A percentile compares a stretch with the other conserved stretches of the same genome.
phyloP scores from a whole-genome alignment of 495 filamentous ascomycete genomes.

The Penicillium odoratum region DNA sequence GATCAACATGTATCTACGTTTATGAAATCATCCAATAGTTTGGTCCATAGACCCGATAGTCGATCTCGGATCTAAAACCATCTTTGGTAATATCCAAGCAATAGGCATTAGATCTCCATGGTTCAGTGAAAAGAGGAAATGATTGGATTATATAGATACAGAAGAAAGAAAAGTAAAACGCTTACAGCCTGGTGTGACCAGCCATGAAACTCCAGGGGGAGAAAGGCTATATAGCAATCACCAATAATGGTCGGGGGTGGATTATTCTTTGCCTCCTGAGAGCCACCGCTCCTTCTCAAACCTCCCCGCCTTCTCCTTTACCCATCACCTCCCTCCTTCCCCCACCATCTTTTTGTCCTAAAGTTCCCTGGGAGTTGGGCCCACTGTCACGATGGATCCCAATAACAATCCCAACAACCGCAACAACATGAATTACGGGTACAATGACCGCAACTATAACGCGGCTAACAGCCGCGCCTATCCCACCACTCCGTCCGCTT shows the following conservation, averaged over 20 bases:
- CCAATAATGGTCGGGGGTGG: constrained; percentile 10
- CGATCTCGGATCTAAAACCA: constrained; percentile 10
- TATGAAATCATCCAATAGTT: constrained; percentile 4
- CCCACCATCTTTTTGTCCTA: constrained; percentile 16
- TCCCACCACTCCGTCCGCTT: constrained; percentile 95
- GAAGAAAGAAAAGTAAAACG: not conserved
- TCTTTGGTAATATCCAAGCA: constrained; percentile 1
- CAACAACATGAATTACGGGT: constrained; percentile 70
- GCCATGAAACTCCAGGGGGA: not conserved
- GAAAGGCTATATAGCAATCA: not conserved
- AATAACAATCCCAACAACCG: constrained; percentile 51
- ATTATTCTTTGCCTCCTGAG: constrained; percentile 29
- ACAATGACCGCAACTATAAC: constrained; percentile 64
- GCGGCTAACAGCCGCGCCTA: constrained; percentile 75
- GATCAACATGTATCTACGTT: not conserved
- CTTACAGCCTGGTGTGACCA: not conserved
- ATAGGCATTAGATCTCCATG: not conserved
- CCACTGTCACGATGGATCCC: constrained; percentile 46
- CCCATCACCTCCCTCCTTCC: constrained; percentile 17
- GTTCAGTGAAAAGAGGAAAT: not conserved
- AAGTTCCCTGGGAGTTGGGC: constrained; percentile 16
- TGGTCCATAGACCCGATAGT: not conserved
- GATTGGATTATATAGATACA: not conserved
- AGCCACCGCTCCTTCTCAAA: constrained; percentile 38
- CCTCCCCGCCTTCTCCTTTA: constrained; percentile 31